These are phyloP conservation scores for Nakaseomyces glabratus DNA, from an alignment of 1,139 yeast genomes.

Conservation along the genomic window DNA sequence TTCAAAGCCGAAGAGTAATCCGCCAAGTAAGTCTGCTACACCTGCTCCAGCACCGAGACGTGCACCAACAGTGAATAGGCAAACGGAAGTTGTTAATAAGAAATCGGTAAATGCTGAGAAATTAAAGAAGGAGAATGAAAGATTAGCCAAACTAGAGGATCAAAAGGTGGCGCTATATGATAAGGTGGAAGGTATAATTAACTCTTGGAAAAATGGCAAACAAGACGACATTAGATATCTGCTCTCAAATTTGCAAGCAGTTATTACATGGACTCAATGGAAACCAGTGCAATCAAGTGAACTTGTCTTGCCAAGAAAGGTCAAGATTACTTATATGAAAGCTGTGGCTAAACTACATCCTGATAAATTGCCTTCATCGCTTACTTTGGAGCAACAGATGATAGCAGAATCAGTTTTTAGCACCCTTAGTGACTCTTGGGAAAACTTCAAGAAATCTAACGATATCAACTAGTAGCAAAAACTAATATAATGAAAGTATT, in stretches of 20 bases:
- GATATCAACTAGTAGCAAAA: constrained; percentile 31
- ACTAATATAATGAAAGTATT: background rate
- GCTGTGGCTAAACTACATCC: constrained; percentile 94
- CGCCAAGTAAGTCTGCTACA: constrained; percentile 7
- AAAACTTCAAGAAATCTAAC: constrained; percentile 57
- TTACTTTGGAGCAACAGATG: constrained; percentile 62
- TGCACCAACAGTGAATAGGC: constrained; percentile 7
- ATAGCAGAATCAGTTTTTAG: constrained; percentile 84
- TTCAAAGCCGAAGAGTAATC: background rate
- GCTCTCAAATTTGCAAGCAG: constrained; percentile 52
- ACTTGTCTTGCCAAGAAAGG: constrained; percentile 82
- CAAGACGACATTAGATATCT: constrained; percentile 72
- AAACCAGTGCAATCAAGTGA: constrained; percentile 58
- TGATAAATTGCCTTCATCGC: constrained; percentile 57
- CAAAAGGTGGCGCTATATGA: constrained; percentile 55
- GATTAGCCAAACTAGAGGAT: constrained; percentile 44
- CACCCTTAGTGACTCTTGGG: constrained; percentile 85
- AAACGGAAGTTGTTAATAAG: constrained; percentile 4
- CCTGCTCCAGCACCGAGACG: constrained; percentile 20
- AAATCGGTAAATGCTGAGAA: constrained; percentile 14
- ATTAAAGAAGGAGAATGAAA: constrained; percentile 33
- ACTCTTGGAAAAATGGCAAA: constrained; percentile 62
- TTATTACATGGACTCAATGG: constrained; percentile 64
- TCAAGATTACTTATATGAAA: constrained; percentile 78
- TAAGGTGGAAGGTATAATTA: constrained; percentile 44